Percentiles rank a stretch among this genome's conserved stretches.
Conservation (phyloP, 2,329 filamentous ascomycete genomes). For the Ceratocystis ficicola region DNA sequence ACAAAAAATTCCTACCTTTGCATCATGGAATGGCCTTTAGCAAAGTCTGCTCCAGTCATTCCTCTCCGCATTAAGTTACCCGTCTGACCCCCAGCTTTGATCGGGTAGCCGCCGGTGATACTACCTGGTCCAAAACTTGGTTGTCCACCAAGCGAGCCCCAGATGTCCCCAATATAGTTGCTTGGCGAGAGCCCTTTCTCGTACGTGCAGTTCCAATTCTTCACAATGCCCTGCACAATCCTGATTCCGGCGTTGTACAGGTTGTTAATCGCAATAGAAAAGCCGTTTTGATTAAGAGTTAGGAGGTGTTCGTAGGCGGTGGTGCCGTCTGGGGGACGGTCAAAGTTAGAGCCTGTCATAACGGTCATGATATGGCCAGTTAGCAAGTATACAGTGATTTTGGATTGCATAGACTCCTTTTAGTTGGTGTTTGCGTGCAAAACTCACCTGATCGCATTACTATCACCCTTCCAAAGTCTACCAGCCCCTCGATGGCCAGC, state of each 20-base stretch:
- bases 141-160: slow-evolving; percentile 52
- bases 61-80: slow-evolving; percentile 17
- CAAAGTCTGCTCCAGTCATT: slow-evolving; percentile 1
- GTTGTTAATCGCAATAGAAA: slow-evolving; percentile 50
- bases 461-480: slow-evolving; percentile 56
- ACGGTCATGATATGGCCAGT: neutral
- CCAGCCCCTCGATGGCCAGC: slow-evolving; percentile 41
- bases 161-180: slow-evolving; percentile 62
- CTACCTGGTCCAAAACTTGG: slow-evolving; percentile 53
- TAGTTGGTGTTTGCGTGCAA: neutral
- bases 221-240: slow-evolving; percentile 52
- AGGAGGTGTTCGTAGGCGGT: slow-evolving; percentile 48
- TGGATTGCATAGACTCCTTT: neutral
- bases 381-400: neutral
- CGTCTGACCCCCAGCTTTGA: slow-evolving; percentile 24
- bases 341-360: slow-evolving; percentile 50
- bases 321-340: slow-evolving; percentile 50
- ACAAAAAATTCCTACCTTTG: neutral
- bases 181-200: slow-evolving; percentile 42
- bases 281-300: slow-evolving; percentile 49
- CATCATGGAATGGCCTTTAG: slow-evolving; percentile 1
- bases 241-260: slow-evolving; percentile 53
- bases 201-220: slow-evolving; percentile 49
- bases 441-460: slow-evolving; percentile 48
- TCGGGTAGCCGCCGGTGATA: slow-evolving; percentile 31